A percentile compares a stretch with the other conserved stretches of the same genome.
These are phyloP conservation scores for Rhynchospora pubera DNA, from an alignment of 176 grass and related monocot species.

Conservation along the genomic window DNA sequence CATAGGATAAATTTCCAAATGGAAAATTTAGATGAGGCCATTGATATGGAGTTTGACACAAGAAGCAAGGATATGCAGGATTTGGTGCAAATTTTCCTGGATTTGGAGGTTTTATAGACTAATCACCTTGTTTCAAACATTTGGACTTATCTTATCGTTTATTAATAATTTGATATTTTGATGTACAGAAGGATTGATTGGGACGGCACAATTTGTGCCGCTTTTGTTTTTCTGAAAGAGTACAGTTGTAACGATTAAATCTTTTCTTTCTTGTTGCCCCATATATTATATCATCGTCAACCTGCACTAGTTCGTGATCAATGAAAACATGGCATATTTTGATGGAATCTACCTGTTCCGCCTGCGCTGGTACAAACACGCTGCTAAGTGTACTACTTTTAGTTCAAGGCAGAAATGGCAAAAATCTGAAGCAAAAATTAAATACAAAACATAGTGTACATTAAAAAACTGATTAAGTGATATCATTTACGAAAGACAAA, in stretches of 20 bases:
- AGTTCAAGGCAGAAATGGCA: neutral
- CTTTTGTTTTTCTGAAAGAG: neutral
- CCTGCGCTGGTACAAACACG: neutral
- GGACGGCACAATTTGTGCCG: neutral
- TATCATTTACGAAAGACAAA: neutral
- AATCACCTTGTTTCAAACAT: neutral
- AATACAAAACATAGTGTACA: neutral
- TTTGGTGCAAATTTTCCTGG: conserved; percentile 13
- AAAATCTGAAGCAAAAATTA: neutral
- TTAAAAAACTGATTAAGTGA: neutral
- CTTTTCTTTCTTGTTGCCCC: neutral
- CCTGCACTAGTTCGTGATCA: neutral
- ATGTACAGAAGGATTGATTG: neutral
- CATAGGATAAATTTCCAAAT: conserved; percentile 14
- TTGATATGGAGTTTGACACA: conserved; percentile 20
- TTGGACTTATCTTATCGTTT: neutral
- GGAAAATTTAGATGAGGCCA: conserved; percentile 28
- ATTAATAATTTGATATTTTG: neutral
- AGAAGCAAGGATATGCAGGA: conserved; percentile 10
- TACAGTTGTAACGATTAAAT: neutral
- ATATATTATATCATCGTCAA: neutral
- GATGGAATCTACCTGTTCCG: neutral
- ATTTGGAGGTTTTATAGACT: conserved; percentile 15
- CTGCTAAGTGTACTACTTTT: neutral
- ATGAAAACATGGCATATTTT: neutral